Conservation (phyloP, 2,329 filamentous ascomycete genomes). For the Aspergillus terreus region DNA sequence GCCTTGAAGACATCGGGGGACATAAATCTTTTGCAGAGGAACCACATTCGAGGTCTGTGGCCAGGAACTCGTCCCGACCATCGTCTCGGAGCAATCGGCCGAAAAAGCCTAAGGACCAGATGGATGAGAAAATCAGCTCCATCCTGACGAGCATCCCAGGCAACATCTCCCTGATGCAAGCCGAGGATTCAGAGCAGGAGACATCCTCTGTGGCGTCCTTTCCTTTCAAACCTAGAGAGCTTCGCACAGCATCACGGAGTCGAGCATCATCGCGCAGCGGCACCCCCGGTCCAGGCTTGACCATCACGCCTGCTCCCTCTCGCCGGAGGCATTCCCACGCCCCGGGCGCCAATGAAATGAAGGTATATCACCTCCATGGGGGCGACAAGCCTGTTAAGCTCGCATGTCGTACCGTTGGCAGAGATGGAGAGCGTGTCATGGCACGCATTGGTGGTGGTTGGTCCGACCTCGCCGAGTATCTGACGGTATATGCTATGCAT, state of each 20-base stretch:
- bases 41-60: conserved; percentile 4
- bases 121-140: conserved; percentile 75
- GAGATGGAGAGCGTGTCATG: conserved; percentile 90
- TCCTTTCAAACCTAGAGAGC: conserved; percentile 41
- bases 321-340: conserved; percentile 33
- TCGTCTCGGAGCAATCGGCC: conserved; percentile 42
- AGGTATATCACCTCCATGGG: conserved; percentile 85
- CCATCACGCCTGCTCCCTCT: conserved; percentile 57
- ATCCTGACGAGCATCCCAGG: conserved; percentile 75
- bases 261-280: conserved; percentile 44
- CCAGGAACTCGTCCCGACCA: conserved; percentile 19
- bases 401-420: conserved; percentile 87
- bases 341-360: conserved; percentile 67
- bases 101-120: conserved; percentile 57
- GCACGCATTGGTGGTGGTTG: conserved; percentile 97
- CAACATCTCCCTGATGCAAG: conserved; percentile 67
- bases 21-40: conserved; percentile 21
- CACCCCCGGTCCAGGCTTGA: conserved; percentile 64
- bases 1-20: conserved; percentile 29
- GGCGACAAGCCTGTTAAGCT: conserved; percentile 88
- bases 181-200: conserved; percentile 38
- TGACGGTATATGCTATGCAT: conserved; percentile 88
- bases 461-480: conserved; percentile 92
- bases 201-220: conserved; percentile 28
- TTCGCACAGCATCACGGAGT: conserved; percentile 31